These are phyloP conservation scores for Pythium phragmitis DNA, from an alignment of 352 stramenopile genomes.

Conservation along the genomic window DNA sequence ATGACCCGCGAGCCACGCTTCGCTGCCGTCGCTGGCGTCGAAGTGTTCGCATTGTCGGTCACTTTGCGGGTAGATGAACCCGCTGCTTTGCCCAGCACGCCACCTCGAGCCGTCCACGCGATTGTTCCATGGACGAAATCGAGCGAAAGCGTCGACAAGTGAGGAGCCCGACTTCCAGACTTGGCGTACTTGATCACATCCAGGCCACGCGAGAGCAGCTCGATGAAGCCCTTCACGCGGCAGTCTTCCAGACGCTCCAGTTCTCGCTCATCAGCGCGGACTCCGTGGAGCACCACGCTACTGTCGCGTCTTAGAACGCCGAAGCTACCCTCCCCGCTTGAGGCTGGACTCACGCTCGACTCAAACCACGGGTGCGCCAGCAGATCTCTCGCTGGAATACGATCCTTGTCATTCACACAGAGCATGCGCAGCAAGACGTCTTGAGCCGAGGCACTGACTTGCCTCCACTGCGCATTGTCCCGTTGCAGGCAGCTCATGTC, in stretches of 20 bases:
- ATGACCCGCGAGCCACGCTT: conserved; percentile 30
- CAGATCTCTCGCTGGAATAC: conserved; percentile 62
- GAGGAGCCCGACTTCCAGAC: conserved; percentile 40
- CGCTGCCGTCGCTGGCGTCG: not conserved
- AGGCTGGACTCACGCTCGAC: not conserved
- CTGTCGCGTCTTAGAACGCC: conserved; percentile 11
- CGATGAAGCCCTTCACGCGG: conserved; percentile 54
- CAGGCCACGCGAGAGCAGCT: conserved; percentile 61
- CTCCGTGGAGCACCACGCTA: not conserved
- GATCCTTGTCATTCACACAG: conserved; percentile 39
- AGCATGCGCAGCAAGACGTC: conserved; percentile 69
- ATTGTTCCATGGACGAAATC: conserved; percentile 37
- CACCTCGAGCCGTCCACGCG: conserved; percentile 48
- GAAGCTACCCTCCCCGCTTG: not conserved
- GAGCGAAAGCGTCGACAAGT: conserved; percentile 43
- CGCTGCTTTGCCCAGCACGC: conserved; percentile 18
- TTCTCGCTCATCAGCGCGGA: conserved; percentile 26
- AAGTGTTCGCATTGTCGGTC: conserved; percentile 12
- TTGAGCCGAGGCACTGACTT: conserved; percentile 52
- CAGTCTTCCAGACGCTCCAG: conserved; percentile 47
- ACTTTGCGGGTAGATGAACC: conserved; percentile 15
- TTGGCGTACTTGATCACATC: conserved; percentile 64
- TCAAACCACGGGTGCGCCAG: conserved; percentile 65
- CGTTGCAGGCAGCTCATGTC: conserved; percentile 78
- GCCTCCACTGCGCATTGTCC: conserved; percentile 58